phyloP scores from a whole-genome alignment of 208 protist species.

The Histomonas meleagridis region DNA sequence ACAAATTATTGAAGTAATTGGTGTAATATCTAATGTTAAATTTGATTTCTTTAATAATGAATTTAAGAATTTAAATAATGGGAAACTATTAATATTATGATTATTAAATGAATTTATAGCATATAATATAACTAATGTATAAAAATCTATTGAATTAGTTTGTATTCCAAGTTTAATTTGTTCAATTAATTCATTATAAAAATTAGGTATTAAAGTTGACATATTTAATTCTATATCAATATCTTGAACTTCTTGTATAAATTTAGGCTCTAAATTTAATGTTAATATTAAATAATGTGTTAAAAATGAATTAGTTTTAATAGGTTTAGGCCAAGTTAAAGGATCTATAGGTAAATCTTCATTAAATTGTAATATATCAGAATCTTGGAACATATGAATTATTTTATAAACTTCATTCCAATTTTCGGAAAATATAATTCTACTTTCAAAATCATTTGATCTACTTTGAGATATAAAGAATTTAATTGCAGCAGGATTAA shows the following conservation, averaged over 20 bases:
- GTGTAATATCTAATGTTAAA: not conserved
- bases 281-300: not conserved
- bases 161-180: not conserved
- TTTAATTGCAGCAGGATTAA: not conserved
- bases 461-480: not conserved
- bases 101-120: not conserved
- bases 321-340: not conserved
- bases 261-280: not conserved
- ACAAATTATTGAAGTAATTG: not conserved
- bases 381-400: not conserved
- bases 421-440: not conserved
- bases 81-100: not conserved
- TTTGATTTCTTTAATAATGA: not conserved
- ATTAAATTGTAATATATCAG: not conserved
- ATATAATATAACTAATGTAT: not conserved
- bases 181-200: not conserved
- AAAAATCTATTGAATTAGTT: not conserved
- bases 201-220: not conserved
- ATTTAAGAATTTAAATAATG: not conserved
- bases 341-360: conserved; percentile 25
- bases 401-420: not conserved
- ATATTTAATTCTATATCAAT: not conserved
- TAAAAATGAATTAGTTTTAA: not conserved
- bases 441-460: not conserved
- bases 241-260: not conserved